These are phyloP conservation scores for Selenicereus undatus DNA, from an alignment of 148 eudicot genomes.

Conservation along the genomic window DNA sequence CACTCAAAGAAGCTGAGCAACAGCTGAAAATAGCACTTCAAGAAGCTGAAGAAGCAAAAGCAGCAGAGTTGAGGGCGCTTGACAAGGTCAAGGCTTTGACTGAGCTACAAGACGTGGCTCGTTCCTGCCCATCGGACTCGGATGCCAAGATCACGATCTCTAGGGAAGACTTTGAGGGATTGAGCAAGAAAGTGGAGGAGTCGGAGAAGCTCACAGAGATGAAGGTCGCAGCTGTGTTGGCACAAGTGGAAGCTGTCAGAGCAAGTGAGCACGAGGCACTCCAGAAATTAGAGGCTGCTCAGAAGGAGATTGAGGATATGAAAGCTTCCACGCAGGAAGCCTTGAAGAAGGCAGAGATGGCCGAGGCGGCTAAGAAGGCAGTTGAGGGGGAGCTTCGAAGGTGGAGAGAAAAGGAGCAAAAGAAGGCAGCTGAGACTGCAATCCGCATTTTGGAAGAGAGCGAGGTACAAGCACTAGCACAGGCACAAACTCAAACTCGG, in stretches of 20 bases:
- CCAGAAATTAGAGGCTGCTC: constrained; percentile 55
- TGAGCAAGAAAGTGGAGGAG: constrained; percentile 73
- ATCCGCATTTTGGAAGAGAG: constrained; percentile 61
- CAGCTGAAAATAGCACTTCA: constrained; percentile 44
- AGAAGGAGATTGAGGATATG: constrained; percentile 67
- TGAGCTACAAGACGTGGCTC: constrained; percentile 52
- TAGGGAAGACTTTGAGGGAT: constrained; percentile 60
- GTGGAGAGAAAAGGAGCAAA: constrained; percentile 77
- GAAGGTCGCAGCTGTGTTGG: constrained; percentile 84
- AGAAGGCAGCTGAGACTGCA: constrained; percentile 77
- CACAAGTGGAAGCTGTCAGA: constrained; percentile 81
- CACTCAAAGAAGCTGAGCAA: constrained; percentile 57
- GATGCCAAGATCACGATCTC: constrained; percentile 64
- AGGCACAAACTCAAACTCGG: constrained; percentile 8
- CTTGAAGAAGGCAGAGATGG: constrained; percentile 65
- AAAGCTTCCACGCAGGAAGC: constrained; percentile 65
- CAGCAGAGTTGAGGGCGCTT: constrained; percentile 51
- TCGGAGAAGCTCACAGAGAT: constrained; percentile 57
- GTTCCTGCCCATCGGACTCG: constrained; percentile 66
- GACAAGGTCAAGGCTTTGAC: constrained; percentile 53
- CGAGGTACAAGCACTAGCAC: constrained; percentile 22
- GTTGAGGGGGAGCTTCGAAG: constrained; percentile 84
- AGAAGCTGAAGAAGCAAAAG: constrained; percentile 79
- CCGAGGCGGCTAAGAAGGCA: constrained; percentile 84
- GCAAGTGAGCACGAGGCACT: constrained; percentile 86